Evolutionary conservation across 768 basidiomycete species (phyloP), one percentile per base, ranked within the genome.

Genomic region (Xerocomus potaroensis): DNA sequence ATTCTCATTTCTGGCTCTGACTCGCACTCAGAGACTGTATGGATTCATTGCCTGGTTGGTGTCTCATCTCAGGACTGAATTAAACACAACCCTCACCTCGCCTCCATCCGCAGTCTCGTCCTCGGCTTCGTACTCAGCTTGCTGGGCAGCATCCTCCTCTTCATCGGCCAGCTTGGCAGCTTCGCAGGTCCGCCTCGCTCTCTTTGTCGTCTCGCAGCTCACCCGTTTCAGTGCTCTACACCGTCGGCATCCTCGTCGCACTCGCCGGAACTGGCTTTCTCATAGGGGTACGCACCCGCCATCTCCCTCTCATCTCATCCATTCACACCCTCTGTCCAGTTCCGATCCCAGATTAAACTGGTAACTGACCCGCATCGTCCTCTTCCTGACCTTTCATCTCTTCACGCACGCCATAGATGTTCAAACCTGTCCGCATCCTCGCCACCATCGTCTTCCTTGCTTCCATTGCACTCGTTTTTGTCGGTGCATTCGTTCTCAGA

Each of bases 191-290:
- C 57, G 87, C 15, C 49, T 36, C 21, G 39, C 27, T 36, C 26
- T 27, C 6, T 27, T 5, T 42, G 4, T 12, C 4, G 1, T 10
- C 32, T 36, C 38, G 4, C 60, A 19, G 50, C 21, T 33, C 31
- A 29, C 35, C 41, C 24, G 48, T 31, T 4, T 14, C 51, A 94
- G 91, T 87, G 10, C 74, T 96, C 31, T 95, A 89, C 72, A 79
- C 77, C 21, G 54, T 94, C 24, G 93, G 93, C 27, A 88, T 87
- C 36, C 67, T 95, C 53, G 66, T 95, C 48, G 85, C 87, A 12
- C 78, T 97, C 41, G 63, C 87, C 44, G 92, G 91, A 35, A 95
- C 92, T 0, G 92, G 92, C 0, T 95, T 96, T 72, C 69, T 95
- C 60, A 81, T 95, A 46, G 90, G 90, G 50, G 91, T 92, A 66